Evolutionary conservation across 768 basidiomycete species (phyloP), one percentile per base, ranked within the genome.

Genomic region (Fomitopsis serialis): DNA sequence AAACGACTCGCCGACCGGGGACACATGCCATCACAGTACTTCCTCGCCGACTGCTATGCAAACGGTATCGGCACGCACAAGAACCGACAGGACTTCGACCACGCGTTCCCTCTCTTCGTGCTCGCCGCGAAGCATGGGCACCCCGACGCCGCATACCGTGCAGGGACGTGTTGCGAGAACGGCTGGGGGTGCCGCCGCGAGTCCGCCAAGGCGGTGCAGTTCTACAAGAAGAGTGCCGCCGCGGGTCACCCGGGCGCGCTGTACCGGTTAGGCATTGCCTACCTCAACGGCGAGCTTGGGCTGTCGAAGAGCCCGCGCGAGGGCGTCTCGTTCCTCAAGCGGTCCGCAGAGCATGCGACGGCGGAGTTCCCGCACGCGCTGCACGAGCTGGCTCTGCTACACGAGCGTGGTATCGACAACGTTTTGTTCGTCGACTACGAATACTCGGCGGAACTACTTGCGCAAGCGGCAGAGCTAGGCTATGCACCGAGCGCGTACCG

Each of bases 251-350:
- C 94, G 0, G 93, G 92, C 15, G 91, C 97, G 0, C 90, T 98
- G 85, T 98, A 98, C 68, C 88, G 97, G 15, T 82, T 99, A 23
- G 97, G 96, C 6, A 90, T 94, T 54, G 92, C 89, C 23, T 96
- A 98, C 67, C 82, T 99, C 52, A 98, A 98, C 60, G 96, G 96
- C 57, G 92, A 97, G 68, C 79, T 99, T 1, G 86, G 92, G 0
- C 74, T 95, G 15, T 78, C 85, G 23, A 89, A 87, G 68, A 84
- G 87, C 44, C 91, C 94, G 6, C 92, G 91, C 71, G 97, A 98
- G 68, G 97, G 97, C 54, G 92, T 98, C 61, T 97, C 97, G 73
- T 98, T 95, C 94, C 81, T 99, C 58, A 98, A 98, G 70, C 82
- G 97, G 50, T 93, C 93, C 34, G 94, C 95, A 5, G 97, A 98